phyloP scores from a whole-genome alignment of 371 early-diverging fungal species.

The Dichotomocladium elegans region DNA sequence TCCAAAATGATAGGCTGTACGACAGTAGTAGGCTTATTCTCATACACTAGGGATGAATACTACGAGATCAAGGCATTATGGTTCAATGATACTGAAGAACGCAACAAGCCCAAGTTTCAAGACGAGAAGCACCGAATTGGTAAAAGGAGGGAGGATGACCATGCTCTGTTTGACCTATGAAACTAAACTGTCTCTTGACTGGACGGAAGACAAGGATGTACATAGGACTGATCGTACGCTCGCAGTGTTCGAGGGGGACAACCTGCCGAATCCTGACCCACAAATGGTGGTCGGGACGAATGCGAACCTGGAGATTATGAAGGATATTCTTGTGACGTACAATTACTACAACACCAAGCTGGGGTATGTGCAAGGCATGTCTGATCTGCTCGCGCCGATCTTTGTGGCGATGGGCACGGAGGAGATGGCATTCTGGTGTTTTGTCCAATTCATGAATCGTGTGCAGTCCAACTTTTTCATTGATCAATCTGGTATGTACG shows the following conservation, averaged over 20 bases:
- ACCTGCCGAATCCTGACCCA: slow-evolving; percentile 57
- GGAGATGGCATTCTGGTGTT: slow-evolving; percentile 90
- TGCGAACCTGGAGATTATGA: slow-evolving; percentile 74
- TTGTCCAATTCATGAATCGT: slow-evolving; percentile 84
- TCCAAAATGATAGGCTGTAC: background rate
- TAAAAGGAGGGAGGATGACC: slow-evolving; percentile 12
- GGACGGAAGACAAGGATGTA: slow-evolving; percentile 90
- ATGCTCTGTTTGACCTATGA: background rate
- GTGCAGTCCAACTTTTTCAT: slow-evolving; percentile 77
- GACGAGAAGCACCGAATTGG: slow-evolving; percentile 85
- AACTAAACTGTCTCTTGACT: background rate
- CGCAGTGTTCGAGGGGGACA: slow-evolving; percentile 70
- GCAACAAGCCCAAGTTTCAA: slow-evolving; percentile 54
- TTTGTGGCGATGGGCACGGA: slow-evolving; percentile 87
- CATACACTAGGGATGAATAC: slow-evolving; percentile 58
- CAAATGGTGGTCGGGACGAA: slow-evolving; percentile 60
- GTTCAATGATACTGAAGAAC: slow-evolving; percentile 63
- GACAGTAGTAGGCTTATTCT: background rate
- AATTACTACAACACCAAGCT: slow-evolving; percentile 71
- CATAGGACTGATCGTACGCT: slow-evolving; percentile 88
- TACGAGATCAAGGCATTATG: slow-evolving; percentile 74
- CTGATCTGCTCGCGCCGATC: slow-evolving; percentile 86
- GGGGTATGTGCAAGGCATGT: slow-evolving; percentile 96
- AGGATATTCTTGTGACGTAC: slow-evolving; percentile 88
- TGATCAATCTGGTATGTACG: slow-evolving; percentile 90